Percentiles rank a stretch among this genome's conserved stretches.
phyloP scores from a whole-genome alignment of 495 filamentous ascomycete species.

The Lophiostoma macrostomum region DNA sequence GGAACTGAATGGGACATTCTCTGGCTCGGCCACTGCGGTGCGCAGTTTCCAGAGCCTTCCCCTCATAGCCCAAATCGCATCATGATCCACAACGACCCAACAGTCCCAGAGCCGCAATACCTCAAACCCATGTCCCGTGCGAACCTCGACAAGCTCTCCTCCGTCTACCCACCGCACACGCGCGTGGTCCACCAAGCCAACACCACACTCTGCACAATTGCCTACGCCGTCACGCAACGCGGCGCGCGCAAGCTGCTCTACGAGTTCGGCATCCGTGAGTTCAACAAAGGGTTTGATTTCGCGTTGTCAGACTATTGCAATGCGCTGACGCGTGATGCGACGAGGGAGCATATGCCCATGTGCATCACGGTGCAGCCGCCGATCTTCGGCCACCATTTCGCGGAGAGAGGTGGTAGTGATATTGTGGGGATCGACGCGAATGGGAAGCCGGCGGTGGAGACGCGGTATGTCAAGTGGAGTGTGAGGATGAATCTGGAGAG shows the following conservation, averaged over 20 bases:
- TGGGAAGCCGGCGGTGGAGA: constrained; percentile 40
- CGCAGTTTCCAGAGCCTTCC: constrained; percentile 30
- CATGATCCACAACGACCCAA: constrained; percentile 25
- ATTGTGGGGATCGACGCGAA: constrained; percentile 40
- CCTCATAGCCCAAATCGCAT: constrained; percentile 24
- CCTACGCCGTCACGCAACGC: constrained; percentile 54
- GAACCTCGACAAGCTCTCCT: constrained; percentile 11
- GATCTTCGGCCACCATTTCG: constrained; percentile 46
- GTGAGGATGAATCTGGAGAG: constrained; percentile 47
- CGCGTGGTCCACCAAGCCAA: constrained; percentile 48
- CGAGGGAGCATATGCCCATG: constrained; percentile 13
- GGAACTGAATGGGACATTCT: constrained; percentile 51
- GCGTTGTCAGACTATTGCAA: constrained; percentile 49
- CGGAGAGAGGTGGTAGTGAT: constrained; percentile 43
- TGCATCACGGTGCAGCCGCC: constrained; percentile 51
- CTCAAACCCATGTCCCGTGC: constrained; percentile 17
- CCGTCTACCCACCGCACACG: constrained; percentile 29
- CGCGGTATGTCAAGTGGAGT: constrained; percentile 50
- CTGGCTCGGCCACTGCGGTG: constrained; percentile 33
- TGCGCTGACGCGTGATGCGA: constrained; percentile 23
- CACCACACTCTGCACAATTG: constrained; percentile 50
- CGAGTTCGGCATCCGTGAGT: constrained; percentile 46
- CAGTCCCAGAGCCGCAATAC: constrained; percentile 30
- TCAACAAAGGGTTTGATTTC: constrained; percentile 48
- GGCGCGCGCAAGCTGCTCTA: constrained; percentile 54